Evolutionary conservation across 176 grass and related monocot species (phyloP).

Genomic region (Bothriochloa decipiens): DNA sequence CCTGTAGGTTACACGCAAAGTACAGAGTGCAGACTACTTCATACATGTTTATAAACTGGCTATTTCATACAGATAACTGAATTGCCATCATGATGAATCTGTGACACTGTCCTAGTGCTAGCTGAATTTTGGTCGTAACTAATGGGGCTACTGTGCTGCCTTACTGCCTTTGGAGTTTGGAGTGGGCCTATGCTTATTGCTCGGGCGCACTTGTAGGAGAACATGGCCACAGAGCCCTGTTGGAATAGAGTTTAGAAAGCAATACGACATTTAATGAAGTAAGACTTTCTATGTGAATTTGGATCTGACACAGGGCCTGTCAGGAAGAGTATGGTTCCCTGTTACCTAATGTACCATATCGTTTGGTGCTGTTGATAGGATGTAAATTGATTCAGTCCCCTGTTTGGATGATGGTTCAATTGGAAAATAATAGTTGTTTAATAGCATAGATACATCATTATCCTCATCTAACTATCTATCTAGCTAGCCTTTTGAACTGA

Average conservation of each 20-base stretch:
- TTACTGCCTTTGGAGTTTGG: background rate
- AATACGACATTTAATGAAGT: background rate
- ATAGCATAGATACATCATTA: background rate
- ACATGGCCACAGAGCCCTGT: background rate
- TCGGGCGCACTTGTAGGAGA: background rate
- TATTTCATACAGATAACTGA: background rate
- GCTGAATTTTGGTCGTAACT: slow-evolving; percentile 1
- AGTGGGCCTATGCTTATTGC: background rate
- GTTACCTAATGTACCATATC: background rate
- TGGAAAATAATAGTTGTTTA: background rate
- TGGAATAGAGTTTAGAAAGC: background rate
- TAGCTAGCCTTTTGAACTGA: slow-evolving; percentile 1
- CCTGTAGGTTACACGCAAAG: background rate
- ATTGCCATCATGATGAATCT: background rate
- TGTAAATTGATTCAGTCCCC: background rate
- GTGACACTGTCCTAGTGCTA: background rate
- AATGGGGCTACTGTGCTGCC: background rate
- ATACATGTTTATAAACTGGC: background rate
- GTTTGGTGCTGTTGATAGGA: background rate
- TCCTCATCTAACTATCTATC: background rate
- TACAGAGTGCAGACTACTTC: background rate
- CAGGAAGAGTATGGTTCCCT: background rate
- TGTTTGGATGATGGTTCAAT: background rate
- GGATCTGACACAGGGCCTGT: background rate
- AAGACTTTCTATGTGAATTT: background rate